A percentile compares a stretch with the other conserved stretches of the same genome.
Evolutionary conservation across 805 yeast genomes (phyloP).

Genomic region (Candida yuanshanica): DNA sequence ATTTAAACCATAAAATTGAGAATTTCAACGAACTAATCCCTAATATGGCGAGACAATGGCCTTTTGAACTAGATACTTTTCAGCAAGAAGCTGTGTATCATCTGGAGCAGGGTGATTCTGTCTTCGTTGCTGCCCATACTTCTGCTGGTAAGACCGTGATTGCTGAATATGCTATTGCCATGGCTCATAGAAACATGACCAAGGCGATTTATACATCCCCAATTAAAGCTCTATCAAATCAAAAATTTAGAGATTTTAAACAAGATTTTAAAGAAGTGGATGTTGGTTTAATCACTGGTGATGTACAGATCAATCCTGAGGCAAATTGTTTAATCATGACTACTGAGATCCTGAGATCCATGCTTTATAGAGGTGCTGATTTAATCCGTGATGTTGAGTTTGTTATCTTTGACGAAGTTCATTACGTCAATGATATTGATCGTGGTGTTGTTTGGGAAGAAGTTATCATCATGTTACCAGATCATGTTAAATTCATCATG

Average conservation of each 20-base stretch:
- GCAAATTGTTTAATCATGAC: slow-evolving; percentile 97
- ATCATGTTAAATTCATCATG: slow-evolving; percentile 86
- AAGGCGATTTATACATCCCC: slow-evolving; percentile 96
- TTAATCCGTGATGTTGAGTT: slow-evolving; percentile 94
- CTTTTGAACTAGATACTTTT: slow-evolving; percentile 89
- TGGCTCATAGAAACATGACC: slow-evolving; percentile 95
- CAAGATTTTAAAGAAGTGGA: slow-evolving; percentile 75
- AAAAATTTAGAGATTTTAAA: slow-evolving; percentile 83
- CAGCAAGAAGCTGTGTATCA: slow-evolving; percentile 97
- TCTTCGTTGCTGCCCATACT: slow-evolving; percentile 97
- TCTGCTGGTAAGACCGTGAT: slow-evolving; percentile 99
- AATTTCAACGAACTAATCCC: slow-evolving; percentile 89
- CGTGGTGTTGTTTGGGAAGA: slow-evolving; percentile 99
- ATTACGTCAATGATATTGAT: slow-evolving; percentile 93
- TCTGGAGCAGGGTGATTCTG: slow-evolving; percentile 96
- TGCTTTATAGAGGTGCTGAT: slow-evolving; percentile 96
- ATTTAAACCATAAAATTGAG: slow-evolving; percentile 72
- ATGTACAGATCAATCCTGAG: slow-evolving; percentile 94
- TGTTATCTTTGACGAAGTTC: slow-evolving; percentile 97
- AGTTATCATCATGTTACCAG: slow-evolving; percentile 95
- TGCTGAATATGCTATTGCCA: slow-evolving; percentile 96
- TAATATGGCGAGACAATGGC: slow-evolving; percentile 89
- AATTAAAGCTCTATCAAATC: slow-evolving; percentile 84
- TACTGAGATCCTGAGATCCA: slow-evolving; percentile 89
- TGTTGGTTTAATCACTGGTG: slow-evolving; percentile 95